Base-by-base conservation (phyloP, 768 basidiomycete genomes). In the Amanita exitialis region DNA sequence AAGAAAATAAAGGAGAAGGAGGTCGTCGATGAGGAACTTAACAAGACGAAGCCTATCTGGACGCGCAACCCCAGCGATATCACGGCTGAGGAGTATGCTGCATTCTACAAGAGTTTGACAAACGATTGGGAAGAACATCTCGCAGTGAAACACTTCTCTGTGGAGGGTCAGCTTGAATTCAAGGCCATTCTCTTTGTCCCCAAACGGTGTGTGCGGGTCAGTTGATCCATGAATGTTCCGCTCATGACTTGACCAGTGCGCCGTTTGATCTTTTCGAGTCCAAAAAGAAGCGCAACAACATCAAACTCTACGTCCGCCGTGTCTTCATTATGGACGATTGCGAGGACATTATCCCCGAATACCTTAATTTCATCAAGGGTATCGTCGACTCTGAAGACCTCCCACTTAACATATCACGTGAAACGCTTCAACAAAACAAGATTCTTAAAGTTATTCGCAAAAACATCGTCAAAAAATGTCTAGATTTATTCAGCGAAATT, bases 291-390 rank as follows among this genome's bases (percentile, higher is more conserved):
- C 90, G 95, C 63, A 97, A 97, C 82, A 98, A 98, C 87, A 98
- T 99, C 81, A 99, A 99, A 76, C 93, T 99, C 67, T 99, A 98
- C 67, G 96, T 99, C 61, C 91, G 96, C 77, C 92, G 96, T 52
- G 95, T 98, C 64, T 98, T 99, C 80, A 98, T 99, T 80, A 97
- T 96, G 91, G 96, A 99, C 72, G 94, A 96, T 71, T 98, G 95
- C 68, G 95, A 98, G 76, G 96, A 99, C 64, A 77, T 96, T 66
- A 98, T 95, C 64, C 95, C 95, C 59, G 95, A 98, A 69, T 98
- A 98, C 79, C 90, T 97, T 70, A 97, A 97, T 80, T 98, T 97
- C 69, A 83, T 97, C 75, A 96, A 96, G 82, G 92, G 92, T 78
- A 97, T 99, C 66, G 96, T 99, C 72, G 95, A 99, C 78, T 98